Base-by-base conservation (phyloP, 129 eudicot genomes). In the Gnaphalium uliginosum region DNA sequence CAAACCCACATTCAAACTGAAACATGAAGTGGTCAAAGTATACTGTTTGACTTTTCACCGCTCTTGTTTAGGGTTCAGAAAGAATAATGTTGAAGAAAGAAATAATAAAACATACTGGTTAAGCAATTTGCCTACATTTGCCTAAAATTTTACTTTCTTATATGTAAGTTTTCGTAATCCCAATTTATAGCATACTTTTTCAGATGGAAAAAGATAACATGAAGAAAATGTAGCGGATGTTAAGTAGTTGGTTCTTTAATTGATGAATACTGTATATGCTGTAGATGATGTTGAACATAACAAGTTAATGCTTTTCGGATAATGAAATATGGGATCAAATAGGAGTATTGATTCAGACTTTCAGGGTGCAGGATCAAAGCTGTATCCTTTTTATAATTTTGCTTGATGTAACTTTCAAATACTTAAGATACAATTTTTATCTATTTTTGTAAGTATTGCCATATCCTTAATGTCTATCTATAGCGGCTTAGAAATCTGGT, bases 401-500 rank as follows among this genome's bases (percentile, higher is more conserved):
- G 24, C 46, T 64, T 22, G 21, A 62, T 14, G 53, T n/a, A 63
- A 54, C 32, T 75, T 75, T 65, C 48, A 21, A 39, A 4, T 41
- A 21, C 56, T 68, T 22, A 6, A 41, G 19, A 39, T 8, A 2
- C 22, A 62, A 23, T 5, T 60, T 32, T 72, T 30, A 13, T 74
- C 10, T 14, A n/a, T 17, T 50, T 58, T 50, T 43, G 27, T 14
- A 66, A 76, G 67, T 75, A 15, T 65, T 59, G 68, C 10, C 50
- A 51, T 78, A 62, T 80, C 79, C 76, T 62, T 63, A 72, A 70
- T 66, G 57, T 78, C 76, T 73, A 60, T 76, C n/a, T 75, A 21
- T 72, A 89, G 96, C 58, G 96, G 96, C 25, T 65, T 82, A 41
- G 89, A 89, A 81, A 82, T 89, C 32, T 89, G 96, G 96, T 83